Conservation (phyloP, 1,139 yeast species). For the Cylindricascospora bacillispora region DNA sequence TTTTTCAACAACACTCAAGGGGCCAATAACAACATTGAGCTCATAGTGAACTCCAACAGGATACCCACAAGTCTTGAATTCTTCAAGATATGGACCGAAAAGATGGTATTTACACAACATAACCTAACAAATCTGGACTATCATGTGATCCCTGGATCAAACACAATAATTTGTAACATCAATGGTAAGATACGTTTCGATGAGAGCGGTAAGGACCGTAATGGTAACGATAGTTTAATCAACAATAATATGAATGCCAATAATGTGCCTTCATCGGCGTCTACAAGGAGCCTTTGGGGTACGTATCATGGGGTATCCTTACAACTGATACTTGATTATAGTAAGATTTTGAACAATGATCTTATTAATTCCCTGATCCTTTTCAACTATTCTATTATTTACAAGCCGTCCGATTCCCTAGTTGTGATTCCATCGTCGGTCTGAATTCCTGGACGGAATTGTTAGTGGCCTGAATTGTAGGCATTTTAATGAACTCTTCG, state of each 20-base stretch:
- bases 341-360: constrained; percentile 33
- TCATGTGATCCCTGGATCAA: constrained; percentile 62
- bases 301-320: constrained; percentile 57
- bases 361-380: constrained; percentile 37
- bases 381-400: constrained; percentile 54
- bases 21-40: too few species aligned
- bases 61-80: too few species aligned
- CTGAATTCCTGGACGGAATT: too few species aligned
- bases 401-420: constrained; percentile 45
- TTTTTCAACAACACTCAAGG: too few species aligned
- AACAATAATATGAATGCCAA: constrained; percentile 8
- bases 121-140: constrained; percentile 49
- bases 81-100: constrained; percentile 48
- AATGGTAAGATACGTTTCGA: constrained; percentile 62
- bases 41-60: too few species aligned
- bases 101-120: constrained; percentile 50
- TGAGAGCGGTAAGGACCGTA: constrained; percentile 53
- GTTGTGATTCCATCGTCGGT: constrained; percentile 19
- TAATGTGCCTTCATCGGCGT: constrained; percentile 1
- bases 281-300: constrained; percentile 39
- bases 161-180: constrained; percentile 39
- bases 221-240: constrained; percentile 46
- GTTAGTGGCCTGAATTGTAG: too few species aligned
- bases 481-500: too few species aligned
- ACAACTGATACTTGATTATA: constrained; percentile 48